Evolutionary conservation across 1,284 basidiomycete genomes (phyloP), one percentile per base, ranked within the genome.

Genomic region (Cutaneotrichosporon sp.): DNA sequence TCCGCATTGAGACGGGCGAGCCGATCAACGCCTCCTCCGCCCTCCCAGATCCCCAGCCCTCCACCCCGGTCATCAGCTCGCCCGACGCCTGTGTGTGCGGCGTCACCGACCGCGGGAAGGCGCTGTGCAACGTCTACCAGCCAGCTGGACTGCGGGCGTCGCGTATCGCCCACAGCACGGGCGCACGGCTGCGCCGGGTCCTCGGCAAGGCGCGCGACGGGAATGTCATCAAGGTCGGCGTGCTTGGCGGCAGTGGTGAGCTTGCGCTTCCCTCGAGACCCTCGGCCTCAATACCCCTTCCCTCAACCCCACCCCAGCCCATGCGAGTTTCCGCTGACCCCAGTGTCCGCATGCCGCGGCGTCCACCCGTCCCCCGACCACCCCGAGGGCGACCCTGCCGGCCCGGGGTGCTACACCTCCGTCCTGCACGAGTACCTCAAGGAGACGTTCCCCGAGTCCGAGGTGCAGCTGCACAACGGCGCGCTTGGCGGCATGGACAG

Each of bases 401-500:
- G 78, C 11, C 78, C 78, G 5, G 78, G 76, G 1, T 79, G 78
- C 59, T 79, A 78, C 59, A 71, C 74, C 0, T 66, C 72, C 1
- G 29, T 76, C 16, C n/a, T 79, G 20, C 64, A 68, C 29, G 47
- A 71, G 7, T 79, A 77, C 76, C 67, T 79, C 56, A 38, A 64
- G 29, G 60, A 62, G 14, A 72, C 74, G 6, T 77, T 79, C 47
- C 73, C 75, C 2, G 60, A 58, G 31, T 43, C 58, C 2, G 18
- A 53, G 5, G 54, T 69, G 56, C 63, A 72, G 47, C 63, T 75
- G 11, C 60, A 65, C 59, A 79, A 79, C 59, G 75, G 75, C 16
- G 78, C 78, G 1, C 77, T 79, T 29, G 78, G 78, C 4, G 78
- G 76, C 10, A 78, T 77, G 71, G 78, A 79, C 59, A 76, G 74